These are phyloP conservation scores for Echria macrotheca DNA, from an alignment of 495 filamentous ascomycete species.

Conservation along the genomic window DNA sequence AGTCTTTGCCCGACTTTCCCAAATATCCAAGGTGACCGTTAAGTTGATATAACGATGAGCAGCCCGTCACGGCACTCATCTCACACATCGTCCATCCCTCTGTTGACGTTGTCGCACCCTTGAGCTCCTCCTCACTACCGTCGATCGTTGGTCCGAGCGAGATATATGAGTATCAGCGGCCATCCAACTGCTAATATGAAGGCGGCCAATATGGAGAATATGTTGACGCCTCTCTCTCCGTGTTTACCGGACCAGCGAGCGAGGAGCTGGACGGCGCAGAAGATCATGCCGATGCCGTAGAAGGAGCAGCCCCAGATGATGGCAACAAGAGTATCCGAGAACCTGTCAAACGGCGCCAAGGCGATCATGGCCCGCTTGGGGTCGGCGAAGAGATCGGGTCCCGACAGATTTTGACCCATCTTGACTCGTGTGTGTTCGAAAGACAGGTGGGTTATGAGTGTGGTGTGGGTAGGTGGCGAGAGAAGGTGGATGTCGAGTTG, in stretches of 20 bases:
- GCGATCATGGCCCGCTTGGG: slow-evolving; percentile 17
- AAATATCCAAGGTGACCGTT: too few relatives aligned
- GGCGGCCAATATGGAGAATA: slow-evolving; percentile 24
- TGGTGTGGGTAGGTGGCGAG: neutral
- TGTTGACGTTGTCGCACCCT: too few relatives aligned
- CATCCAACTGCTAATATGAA: slow-evolving; percentile 23
- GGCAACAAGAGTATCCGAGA: slow-evolving; percentile 27
- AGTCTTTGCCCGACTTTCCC: too few relatives aligned
- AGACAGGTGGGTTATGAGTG: neutral
- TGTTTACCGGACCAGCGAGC: slow-evolving; percentile 28
- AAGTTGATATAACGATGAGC: too few relatives aligned
- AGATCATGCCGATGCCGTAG: slow-evolving; percentile 35
- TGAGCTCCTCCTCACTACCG: neutral
- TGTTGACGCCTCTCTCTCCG: slow-evolving; percentile 20
- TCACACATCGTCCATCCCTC: too few relatives aligned
- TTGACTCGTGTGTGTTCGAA: slow-evolving; percentile 1
- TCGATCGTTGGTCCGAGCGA: slow-evolving; percentile 5
- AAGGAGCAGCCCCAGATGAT: slow-evolving; percentile 23
- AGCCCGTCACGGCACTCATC: too few relatives aligned
- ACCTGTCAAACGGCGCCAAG: slow-evolving; percentile 20
- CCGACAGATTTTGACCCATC: slow-evolving; percentile 32
- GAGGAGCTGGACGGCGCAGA: slow-evolving; percentile 26
- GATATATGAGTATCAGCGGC: slow-evolving; percentile 29
- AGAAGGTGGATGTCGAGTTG: neutral
- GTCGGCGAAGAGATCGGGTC: slow-evolving; percentile 23